phyloP scores from a whole-genome alignment of 805 yeast species.

The Nematodospora valgi region DNA sequence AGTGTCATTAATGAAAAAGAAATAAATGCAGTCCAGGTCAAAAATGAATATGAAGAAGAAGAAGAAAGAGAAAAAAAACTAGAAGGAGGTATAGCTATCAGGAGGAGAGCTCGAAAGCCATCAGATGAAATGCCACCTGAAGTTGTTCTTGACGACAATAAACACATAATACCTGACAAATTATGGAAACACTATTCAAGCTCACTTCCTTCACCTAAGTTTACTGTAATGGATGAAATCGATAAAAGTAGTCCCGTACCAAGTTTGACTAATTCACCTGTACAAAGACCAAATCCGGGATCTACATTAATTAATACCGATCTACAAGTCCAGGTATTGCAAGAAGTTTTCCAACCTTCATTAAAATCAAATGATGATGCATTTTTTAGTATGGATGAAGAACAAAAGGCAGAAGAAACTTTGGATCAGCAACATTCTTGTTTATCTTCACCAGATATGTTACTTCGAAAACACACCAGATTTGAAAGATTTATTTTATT shows the following conservation, averaged over 20 bases:
- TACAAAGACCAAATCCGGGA: constrained; percentile 17
- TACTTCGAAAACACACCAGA: constrained; percentile 43
- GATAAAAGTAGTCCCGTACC: constrained; percentile 3
- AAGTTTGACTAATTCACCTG: constrained; percentile 10
- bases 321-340: constrained; percentile 35
- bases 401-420: not conserved
- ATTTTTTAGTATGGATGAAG: constrained; percentile 8
- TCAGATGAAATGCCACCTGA: constrained; percentile 45
- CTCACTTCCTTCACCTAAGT: constrained; percentile 17
- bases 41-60: constrained; percentile 11
- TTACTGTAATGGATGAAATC: too few relatives aligned
- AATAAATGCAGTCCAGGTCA: not conserved
- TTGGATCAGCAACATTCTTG: not conserved
- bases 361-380: constrained; percentile 20
- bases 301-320: constrained; percentile 36
- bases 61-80: constrained; percentile 12
- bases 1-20: constrained; percentile 36
- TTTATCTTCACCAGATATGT: constrained; percentile 1
- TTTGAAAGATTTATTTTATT: constrained; percentile 80
- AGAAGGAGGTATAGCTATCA: too few relatives aligned
- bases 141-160: constrained; percentile 88
- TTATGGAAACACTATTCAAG: constrained; percentile 61
- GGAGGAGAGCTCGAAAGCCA: too few relatives aligned
- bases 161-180: constrained; percentile 85
- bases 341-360: constrained; percentile 34